Evolutionary conservation across 345 rosid species (phyloP).

Genomic region (Eucalyptus melliodora): DNA sequence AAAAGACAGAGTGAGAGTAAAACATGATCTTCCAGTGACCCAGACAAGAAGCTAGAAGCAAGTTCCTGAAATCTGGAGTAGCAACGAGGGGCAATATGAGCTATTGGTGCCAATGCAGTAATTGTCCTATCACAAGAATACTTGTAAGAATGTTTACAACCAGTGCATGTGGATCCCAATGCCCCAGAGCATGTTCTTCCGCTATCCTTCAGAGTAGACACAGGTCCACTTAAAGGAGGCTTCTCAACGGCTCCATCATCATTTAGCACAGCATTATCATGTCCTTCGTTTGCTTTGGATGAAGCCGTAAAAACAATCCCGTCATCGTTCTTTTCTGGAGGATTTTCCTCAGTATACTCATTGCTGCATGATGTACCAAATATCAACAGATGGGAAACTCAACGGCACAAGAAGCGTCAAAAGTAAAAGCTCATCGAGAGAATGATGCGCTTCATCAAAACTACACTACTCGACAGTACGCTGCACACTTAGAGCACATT

Average conservation of each 20-base stretch:
- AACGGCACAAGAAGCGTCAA: background rate
- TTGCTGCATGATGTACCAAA: slow-evolving; percentile 16
- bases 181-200: background rate
- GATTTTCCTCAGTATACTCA: slow-evolving; percentile 12
- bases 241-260: background rate
- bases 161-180: slow-evolving; percentile 9
- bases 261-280: background rate
- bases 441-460: background rate
- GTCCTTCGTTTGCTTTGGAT: slow-evolving; percentile 1
- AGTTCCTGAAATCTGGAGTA: slow-evolving; percentile 30
- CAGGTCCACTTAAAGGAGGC: slow-evolving; percentile 4
- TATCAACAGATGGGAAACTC: background rate
- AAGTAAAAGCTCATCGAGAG: background rate
- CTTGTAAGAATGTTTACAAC: slow-evolving; percentile 19
- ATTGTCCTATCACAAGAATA: slow-evolving; percentile 38
- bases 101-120: slow-evolving; percentile 52
- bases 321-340: background rate
- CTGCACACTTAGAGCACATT: background rate
- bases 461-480: background rate
- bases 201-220: background rate
- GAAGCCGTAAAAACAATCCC: background rate
- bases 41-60: slow-evolving; percentile 38
- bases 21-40: slow-evolving; percentile 54
- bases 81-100: slow-evolving; percentile 31
- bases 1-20: slow-evolving; percentile 43